These are phyloP conservation scores for Apostasia shenzhenica DNA, from an alignment of 106 monocot species.

Conservation along the genomic window DNA sequence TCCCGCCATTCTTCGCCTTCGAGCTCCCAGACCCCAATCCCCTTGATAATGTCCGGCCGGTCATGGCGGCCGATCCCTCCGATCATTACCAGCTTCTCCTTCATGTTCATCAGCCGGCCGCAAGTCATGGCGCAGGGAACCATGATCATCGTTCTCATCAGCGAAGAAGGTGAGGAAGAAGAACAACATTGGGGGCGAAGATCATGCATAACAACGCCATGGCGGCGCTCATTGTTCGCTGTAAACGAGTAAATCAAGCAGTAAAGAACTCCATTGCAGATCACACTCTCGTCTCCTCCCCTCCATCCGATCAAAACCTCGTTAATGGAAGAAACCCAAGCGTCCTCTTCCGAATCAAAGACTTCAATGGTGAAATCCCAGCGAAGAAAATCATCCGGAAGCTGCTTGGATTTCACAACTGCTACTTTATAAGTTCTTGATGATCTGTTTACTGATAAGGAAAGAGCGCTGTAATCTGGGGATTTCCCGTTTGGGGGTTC, in stretches of 20 bases:
- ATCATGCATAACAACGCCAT: constrained; percentile 59
- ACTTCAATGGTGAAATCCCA: constrained; percentile 77
- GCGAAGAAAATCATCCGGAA: constrained; percentile 58
- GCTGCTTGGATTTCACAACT: constrained; percentile 54
- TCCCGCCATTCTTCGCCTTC: constrained; percentile 53
- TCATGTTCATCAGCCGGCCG: constrained; percentile 78
- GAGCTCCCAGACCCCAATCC: constrained; percentile 89
- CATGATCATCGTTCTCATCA: constrained; percentile 31
- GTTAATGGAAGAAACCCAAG: constrained; percentile 38
- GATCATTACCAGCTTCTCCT: constrained; percentile 72
- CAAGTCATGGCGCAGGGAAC: constrained; percentile 77
- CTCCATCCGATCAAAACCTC: constrained; percentile 80
- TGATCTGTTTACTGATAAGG: constrained; percentile 39
- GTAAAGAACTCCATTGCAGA: constrained; percentile 68
- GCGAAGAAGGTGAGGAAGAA: constrained; percentile 14
- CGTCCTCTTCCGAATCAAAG: constrained; percentile 39
- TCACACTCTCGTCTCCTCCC: constrained; percentile 82
- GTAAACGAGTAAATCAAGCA: constrained; percentile 62
- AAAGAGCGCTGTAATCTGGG: constrained; percentile 71
- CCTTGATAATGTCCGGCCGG: constrained; percentile 77
- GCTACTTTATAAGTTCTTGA: constrained; percentile 44
- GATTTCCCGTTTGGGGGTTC: constrained; percentile 41
- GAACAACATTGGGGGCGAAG: constrained; percentile 9
- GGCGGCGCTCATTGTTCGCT: constrained; percentile 44
- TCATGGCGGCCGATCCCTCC: constrained; percentile 81